Evolutionary conservation across 352 stramenopile genomes (phyloP), one percentile per base, ranked within the genome.

Genomic region (Elongisporangium anandrum): DNA sequence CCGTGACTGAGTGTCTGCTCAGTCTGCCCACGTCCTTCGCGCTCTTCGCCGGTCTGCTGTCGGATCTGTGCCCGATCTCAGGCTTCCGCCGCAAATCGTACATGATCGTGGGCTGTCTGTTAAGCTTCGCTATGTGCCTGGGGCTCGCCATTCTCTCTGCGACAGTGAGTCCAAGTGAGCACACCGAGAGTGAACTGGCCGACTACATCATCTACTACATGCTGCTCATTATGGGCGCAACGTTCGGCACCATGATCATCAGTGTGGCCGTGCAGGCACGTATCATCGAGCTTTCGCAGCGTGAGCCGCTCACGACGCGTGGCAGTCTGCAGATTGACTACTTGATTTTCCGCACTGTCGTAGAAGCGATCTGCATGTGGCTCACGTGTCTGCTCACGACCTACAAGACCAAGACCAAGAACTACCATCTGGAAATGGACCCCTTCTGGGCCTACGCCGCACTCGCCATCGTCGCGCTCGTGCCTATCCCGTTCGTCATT

Each of bases 11-110:
- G 70, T 87, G 75, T 56, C 56, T 96, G 19, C 63, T 96, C 16
- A 90, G 79, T 65, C 82, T 97, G 50, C 90, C 90, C n/a, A 96
- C 87, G 68, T 90, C 74, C 13, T 83, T 97, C 23, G 88, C 85
- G 52, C 81, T 97, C 26, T 84, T 97, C 29, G 76, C 92, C 60
- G 92, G 90, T 12, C 72, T 97, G 47, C 39, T 96, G n/a, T 94
- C 79, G 19, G 92, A 98, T 62, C 80, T 88, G 29, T 66, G 89
- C 50, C 90, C 92, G 6, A 93, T 98, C 59, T 74, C 65, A 39
- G 85, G 88, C 50, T 94, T 89, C 66, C 88, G 85, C 7, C 78
- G 90, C 52, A 97, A 96, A 73, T 90, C 88, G 19, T 97, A 98
- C 71, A 97, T 97, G 73, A 78, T 95, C 24, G 68, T 88, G 12